These are phyloP conservation scores for Eimeria falciformis DNA, from an alignment of 169 alveolate species.

Conservation along the genomic window DNA sequence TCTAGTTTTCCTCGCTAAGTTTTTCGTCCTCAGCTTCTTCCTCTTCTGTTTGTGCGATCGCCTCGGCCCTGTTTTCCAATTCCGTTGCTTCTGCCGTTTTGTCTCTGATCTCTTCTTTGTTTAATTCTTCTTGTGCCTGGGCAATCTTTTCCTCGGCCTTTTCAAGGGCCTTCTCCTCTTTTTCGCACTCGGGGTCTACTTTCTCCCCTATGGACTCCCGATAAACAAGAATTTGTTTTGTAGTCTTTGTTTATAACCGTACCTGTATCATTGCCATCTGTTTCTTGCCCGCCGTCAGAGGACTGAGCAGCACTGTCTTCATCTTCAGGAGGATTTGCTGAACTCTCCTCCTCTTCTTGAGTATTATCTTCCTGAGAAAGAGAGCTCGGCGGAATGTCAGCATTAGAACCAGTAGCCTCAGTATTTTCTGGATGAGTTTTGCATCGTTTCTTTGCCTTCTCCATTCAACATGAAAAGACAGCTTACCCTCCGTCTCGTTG, in stretches of 20 bases:
- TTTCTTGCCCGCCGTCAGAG: constrained; percentile 2
- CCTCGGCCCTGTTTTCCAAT: not conserved
- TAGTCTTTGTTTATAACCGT: not conserved
- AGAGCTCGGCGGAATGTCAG: not conserved
- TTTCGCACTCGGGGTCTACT: constrained; percentile 18
- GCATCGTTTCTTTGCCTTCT: not conserved
- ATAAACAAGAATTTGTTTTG: too few species aligned
- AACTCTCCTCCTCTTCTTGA: not conserved
- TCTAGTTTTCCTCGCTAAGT: constrained; percentile 21
- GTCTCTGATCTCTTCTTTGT: not conserved
- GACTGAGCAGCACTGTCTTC: not conserved
- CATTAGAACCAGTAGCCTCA: not conserved
- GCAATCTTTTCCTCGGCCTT: constrained; percentile 53
- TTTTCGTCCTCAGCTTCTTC: constrained; percentile 50
- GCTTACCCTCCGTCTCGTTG: not conserved
- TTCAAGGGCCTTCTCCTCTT: constrained; percentile 54
- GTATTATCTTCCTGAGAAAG: not conserved
- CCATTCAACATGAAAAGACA: too few species aligned
- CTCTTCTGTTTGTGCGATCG: constrained; percentile 20
- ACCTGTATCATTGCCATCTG: not conserved
- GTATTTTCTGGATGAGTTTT: not conserved
- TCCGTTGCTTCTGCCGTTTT: not conserved
- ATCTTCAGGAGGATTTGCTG: not conserved
- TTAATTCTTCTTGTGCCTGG: constrained; percentile 44
- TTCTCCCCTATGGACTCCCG: too few species aligned